phyloP scores from a whole-genome alignment of 768 basidiomycete species.

The Lactarius evosmus region DNA sequence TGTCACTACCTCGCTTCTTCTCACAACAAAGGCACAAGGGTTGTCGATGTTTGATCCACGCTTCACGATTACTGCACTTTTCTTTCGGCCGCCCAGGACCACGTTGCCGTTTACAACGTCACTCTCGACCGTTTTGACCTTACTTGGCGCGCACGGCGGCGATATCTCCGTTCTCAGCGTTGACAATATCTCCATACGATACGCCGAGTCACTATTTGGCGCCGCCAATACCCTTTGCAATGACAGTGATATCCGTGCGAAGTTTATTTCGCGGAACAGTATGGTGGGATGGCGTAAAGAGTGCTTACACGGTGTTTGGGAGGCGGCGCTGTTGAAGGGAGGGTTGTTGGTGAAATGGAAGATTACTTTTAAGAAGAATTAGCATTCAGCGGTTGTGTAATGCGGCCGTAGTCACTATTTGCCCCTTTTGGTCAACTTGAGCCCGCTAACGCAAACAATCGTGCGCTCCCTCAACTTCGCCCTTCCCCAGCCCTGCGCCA shows the following conservation, averaged over 20 bases:
- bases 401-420: too few species aligned
- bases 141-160: background rate
- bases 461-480: background rate
- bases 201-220: constrained; percentile 1
- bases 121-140: background rate
- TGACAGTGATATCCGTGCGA: background rate
- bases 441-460: background rate
- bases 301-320: constrained; percentile 7
- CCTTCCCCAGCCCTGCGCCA: constrained; percentile 6
- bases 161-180: background rate
- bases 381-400: too few species aligned
- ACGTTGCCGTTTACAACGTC: constrained; percentile 5
- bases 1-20: background rate
- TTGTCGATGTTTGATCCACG: constrained; percentile 1
- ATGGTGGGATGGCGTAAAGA: constrained; percentile 1
- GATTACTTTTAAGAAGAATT: constrained; percentile 1
- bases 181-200: background rate
- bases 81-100: constrained; percentile 2
- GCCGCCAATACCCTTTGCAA: background rate
- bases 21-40: constrained; percentile 2
- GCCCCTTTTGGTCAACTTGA: background rate
- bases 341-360: constrained; percentile 10
- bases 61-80: background rate
- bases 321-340: constrained; percentile 6
- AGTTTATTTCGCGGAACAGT: constrained; percentile 2